A percentile compares a stretch with the other conserved stretches of the same genome.
These are phyloP conservation scores for Psilocybe tampanensis DNA, from an alignment of 768 basidiomycete genomes.

Conservation along the genomic window DNA sequence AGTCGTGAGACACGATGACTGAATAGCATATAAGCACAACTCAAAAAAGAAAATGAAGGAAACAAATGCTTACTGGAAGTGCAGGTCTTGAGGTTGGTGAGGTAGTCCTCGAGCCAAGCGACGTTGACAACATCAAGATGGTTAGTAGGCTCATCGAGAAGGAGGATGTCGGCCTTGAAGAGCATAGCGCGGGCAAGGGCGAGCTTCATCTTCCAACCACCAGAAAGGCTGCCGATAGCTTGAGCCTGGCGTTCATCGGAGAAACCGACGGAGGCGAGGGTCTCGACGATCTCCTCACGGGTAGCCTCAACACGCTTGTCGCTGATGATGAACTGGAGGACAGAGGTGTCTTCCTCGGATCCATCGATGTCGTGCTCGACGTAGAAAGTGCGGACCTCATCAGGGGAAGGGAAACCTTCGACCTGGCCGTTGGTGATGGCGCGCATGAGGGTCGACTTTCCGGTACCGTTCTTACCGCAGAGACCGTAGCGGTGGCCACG, in stretches of 20 bases:
- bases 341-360: constrained; percentile 88
- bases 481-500: constrained; percentile 99
- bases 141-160: constrained; percentile 97
- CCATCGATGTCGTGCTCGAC: constrained; percentile 99
- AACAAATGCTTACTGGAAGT: constrained; percentile 72
- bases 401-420: constrained; percentile 97
- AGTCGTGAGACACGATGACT: constrained; percentile 99
- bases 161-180: constrained; percentile 96
- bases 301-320: constrained; percentile 81
- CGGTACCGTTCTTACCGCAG: constrained; percentile 98
- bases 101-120: constrained; percentile 96
- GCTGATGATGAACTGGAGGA: constrained; percentile 82
- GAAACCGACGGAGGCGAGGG: constrained; percentile 92
- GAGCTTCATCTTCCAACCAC: constrained; percentile 99
- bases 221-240: constrained; percentile 88
- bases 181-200: constrained; percentile 96
- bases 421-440: constrained; percentile 95
- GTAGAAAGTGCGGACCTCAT: constrained; percentile 98
- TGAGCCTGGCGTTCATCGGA: constrained; percentile 82
- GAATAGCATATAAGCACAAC: constrained; percentile 10
- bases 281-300: constrained; percentile 74
- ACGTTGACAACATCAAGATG: constrained; percentile 97
- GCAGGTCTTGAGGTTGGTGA: constrained; percentile 83
- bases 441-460: constrained; percentile 94
- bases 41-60: neutral